Conservation (phyloP, 2,329 filamentous ascomycete species). For the Dactylellina parvicollis region DNA sequence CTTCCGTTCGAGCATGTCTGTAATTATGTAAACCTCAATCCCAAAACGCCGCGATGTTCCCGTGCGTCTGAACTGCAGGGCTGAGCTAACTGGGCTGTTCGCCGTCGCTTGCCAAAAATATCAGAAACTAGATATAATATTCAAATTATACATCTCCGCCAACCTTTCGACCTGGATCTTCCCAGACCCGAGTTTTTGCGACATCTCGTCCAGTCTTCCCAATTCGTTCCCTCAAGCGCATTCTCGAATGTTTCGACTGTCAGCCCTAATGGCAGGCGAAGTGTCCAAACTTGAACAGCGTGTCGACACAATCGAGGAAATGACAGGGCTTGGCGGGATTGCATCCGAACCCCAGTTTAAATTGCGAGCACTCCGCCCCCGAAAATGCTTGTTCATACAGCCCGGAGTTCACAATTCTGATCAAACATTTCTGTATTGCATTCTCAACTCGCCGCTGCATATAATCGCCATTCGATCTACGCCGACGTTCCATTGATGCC, state of each 20-base stretch:
- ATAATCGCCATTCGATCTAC: too few species aligned
- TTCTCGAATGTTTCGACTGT: neutral
- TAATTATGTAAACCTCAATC: too few species aligned
- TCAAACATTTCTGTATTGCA: neutral
- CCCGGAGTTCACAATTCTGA: neutral
- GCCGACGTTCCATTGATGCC: too few species aligned
- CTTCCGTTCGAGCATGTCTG: too few species aligned
- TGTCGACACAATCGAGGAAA: neutral
- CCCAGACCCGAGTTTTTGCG: neutral
- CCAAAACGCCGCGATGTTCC: neutral
- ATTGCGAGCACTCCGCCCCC: constrained; percentile 2
- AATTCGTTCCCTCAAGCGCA: neutral
- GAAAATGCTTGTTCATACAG: neutral
- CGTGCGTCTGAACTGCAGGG: neutral
- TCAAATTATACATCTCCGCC: neutral
- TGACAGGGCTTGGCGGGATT: constrained; percentile 11
- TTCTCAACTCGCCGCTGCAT: too few species aligned
- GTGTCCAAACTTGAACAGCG: too few species aligned
- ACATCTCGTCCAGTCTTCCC: neutral
- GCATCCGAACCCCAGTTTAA: constrained; percentile 8
- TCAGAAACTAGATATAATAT: constrained; percentile 11
- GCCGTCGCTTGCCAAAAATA: neutral
- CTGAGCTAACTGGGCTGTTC: constrained; percentile 16
- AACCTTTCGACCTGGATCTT: too few species aligned
- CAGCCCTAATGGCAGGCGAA: neutral